These are phyloP conservation scores for Fusarium succisae DNA, from an alignment of 2,329 filamentous ascomycete genomes.

Conservation along the genomic window DNA sequence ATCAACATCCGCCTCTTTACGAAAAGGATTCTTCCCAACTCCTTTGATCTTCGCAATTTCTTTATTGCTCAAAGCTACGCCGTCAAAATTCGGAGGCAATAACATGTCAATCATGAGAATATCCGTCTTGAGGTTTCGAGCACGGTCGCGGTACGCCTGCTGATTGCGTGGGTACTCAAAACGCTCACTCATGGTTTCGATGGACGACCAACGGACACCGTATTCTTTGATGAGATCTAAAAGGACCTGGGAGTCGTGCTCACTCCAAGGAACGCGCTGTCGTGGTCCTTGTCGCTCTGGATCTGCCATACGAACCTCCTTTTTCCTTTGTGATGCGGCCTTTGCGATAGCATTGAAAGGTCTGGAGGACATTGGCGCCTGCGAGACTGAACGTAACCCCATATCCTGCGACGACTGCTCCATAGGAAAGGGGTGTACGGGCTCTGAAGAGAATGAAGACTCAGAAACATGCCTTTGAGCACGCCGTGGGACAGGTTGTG, in stretches of 20 bases:
- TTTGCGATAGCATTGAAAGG: slow-evolving; percentile 42
- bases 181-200: slow-evolving; percentile 44
- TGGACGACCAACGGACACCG: slow-evolving; percentile 45
- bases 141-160: slow-evolving; percentile 66
- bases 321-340: slow-evolving; percentile 35
- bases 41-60: slow-evolving; percentile 54
- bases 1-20: slow-evolving; percentile 58
- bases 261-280: slow-evolving; percentile 53
- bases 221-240: slow-evolving; percentile 51
- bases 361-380: background rate
- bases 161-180: slow-evolving; percentile 60
- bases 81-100: slow-evolving; percentile 61
- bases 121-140: slow-evolving; percentile 65
- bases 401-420: slow-evolving; percentile 35
- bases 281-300: slow-evolving; percentile 15
- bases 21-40: slow-evolving; percentile 59
- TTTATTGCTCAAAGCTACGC: slow-evolving; percentile 60
- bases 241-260: slow-evolving; percentile 53
- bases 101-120: slow-evolving; percentile 56
- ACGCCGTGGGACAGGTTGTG: slow-evolving; percentile 1
- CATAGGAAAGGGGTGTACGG: slow-evolving; percentile 36
- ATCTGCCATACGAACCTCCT: slow-evolving; percentile 26
- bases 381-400: background rate
- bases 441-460: background rate
- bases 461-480: background rate